Percentiles rank a stretch among this genome's conserved stretches.
Conservation (phyloP, 2,329 filamentous ascomycete species). For the Exophiala sideris region DNA sequence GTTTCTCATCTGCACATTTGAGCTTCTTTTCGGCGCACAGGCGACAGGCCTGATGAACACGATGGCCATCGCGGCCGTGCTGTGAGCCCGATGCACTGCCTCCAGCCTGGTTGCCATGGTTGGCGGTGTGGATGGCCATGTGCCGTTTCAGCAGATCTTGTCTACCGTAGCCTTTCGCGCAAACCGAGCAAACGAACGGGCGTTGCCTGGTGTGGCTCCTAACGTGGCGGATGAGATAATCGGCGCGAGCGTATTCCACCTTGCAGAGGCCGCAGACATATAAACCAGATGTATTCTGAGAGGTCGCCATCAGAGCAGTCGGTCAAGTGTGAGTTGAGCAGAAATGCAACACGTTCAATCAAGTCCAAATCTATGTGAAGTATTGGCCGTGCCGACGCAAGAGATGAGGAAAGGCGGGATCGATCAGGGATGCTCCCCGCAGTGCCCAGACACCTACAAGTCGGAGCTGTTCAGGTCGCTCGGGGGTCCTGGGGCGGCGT, state of each 20-base stretch:
- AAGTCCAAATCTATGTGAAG: too few species aligned
- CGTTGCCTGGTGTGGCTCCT: slow-evolving; percentile 43
- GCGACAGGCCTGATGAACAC: slow-evolving; percentile 51
- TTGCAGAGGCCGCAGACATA: slow-evolving; percentile 51
- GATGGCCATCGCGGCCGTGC: slow-evolving; percentile 1
- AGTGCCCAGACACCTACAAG: neutral
- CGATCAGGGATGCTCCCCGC: neutral
- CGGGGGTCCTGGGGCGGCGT: too few species aligned
- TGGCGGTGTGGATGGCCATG: slow-evolving; percentile 36
- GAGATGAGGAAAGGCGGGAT: neutral
- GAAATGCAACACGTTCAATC: too few species aligned
- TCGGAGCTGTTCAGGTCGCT: neutral
- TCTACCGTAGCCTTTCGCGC: slow-evolving; percentile 34
- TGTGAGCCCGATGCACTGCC: slow-evolving; percentile 6
- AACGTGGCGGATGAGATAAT: slow-evolving; percentile 54
- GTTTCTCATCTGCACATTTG: slow-evolving; percentile 54
- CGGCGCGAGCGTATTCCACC: slow-evolving; percentile 50
- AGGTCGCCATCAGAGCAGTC: neutral
- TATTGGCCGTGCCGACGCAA: too few species aligned
- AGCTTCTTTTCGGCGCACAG: slow-evolving; percentile 52
- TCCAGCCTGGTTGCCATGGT: slow-evolving; percentile 34
- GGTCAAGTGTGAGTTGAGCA: neutral
- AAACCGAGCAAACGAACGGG: slow-evolving; percentile 34
- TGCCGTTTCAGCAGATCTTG: slow-evolving; percentile 52
- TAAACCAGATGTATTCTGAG: neutral